Conservation (phyloP, 371 early-diverging fungal species). For the Mucor saturninus region DNA sequence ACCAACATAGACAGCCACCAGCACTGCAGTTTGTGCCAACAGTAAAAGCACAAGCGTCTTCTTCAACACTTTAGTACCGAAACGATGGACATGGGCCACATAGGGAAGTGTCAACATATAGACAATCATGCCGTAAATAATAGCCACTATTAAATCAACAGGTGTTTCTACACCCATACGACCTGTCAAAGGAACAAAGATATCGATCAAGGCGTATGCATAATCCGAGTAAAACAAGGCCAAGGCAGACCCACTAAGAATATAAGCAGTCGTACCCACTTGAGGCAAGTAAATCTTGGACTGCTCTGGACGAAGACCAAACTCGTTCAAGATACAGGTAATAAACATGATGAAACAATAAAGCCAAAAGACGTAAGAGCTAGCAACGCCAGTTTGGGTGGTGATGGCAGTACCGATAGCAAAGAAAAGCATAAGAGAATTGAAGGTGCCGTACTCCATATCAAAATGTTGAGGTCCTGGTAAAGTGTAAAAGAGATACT, state of each 20-base stretch:
- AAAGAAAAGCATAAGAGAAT: constrained; percentile 40
- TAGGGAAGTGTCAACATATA: constrained; percentile 56
- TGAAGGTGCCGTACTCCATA: constrained; percentile 48
- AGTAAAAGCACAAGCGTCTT: constrained; percentile 42
- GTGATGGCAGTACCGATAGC: constrained; percentile 42
- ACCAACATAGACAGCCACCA: constrained; percentile 44
- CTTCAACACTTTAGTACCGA: constrained; percentile 46
- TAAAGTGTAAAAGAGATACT: constrained; percentile 38
- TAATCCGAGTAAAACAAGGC: constrained; percentile 54
- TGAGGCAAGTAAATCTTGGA: constrained; percentile 31
- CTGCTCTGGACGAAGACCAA: constrained; percentile 28
- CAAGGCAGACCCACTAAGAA: constrained; percentile 43
- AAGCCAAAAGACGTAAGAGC: constrained; percentile 56
- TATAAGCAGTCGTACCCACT: constrained; percentile 45
- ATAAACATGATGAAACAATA: constrained; percentile 34
- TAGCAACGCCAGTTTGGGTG: constrained; percentile 54
- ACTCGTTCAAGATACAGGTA: constrained; percentile 38
- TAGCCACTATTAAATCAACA: constrained; percentile 68
- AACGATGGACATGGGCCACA: constrained; percentile 64
- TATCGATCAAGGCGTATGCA: constrained; percentile 58
- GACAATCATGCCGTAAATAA: constrained; percentile 61
- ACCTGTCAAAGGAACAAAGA: constrained; percentile 79
- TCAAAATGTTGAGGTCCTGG: constrained; percentile 48
- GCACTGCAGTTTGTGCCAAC: constrained; percentile 40
- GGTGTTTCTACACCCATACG: constrained; percentile 75